A percentile compares a stretch with the other conserved stretches of the same genome.
Conservation (phyloP, 345 rosid genomes). For the Turnera subulata region DNA sequence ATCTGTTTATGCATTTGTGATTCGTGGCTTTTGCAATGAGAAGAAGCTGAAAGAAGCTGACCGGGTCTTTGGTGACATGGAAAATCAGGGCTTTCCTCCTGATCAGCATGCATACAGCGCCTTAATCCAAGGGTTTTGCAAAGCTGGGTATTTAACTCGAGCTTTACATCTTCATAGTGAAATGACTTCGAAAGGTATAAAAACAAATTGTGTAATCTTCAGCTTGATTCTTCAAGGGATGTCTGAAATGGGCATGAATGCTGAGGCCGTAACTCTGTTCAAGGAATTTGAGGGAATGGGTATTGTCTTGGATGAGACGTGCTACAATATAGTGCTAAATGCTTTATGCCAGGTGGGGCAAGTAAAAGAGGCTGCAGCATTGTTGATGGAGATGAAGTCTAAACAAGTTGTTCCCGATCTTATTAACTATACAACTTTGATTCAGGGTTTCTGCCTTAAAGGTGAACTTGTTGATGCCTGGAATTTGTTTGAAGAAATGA, state of each 20-base stretch:
- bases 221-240: constrained; percentile 55
- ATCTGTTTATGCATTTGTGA: constrained; percentile 40
- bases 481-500: constrained; percentile 55
- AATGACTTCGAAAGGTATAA: constrained; percentile 51
- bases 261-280: constrained; percentile 37
- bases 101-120: constrained; percentile 38
- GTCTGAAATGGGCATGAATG: constrained; percentile 36
- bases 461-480: constrained; percentile 41
- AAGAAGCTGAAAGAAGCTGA: constrained; percentile 56
- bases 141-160: constrained; percentile 31
- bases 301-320: constrained; percentile 50
- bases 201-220: constrained; percentile 50
- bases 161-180: constrained; percentile 41
- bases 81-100: constrained; percentile 40
- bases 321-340: constrained; percentile 45
- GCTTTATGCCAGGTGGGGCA: constrained; percentile 61
- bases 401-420: constrained; percentile 47
- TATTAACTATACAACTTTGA: constrained; percentile 65
- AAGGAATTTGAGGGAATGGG: constrained; percentile 31
- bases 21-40: constrained; percentile 58
- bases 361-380: constrained; percentile 46
- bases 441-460: constrained; percentile 54
- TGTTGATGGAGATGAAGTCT: constrained; percentile 55
- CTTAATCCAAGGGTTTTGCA: constrained; percentile 50
- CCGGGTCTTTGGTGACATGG: constrained; percentile 40